phyloP scores from a whole-genome alignment of 495 filamentous ascomycete genomes.

The Aspergillus coremiiformis region DNA sequence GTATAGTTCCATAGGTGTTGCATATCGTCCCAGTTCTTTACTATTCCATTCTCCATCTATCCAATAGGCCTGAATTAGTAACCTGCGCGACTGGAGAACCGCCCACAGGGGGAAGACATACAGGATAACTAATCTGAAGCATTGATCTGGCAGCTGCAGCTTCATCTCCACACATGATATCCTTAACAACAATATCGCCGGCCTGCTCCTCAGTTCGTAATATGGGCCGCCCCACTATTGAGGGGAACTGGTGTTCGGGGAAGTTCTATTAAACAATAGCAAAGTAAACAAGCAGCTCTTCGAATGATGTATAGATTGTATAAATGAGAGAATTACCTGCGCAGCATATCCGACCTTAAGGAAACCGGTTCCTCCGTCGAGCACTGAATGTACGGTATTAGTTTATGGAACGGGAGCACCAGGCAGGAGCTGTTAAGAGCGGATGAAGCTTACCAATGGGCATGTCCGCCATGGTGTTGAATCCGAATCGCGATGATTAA shows the following conservation, averaged over 20 bases:
- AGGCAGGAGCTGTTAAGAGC: constrained; percentile 7
- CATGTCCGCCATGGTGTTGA: constrained; percentile 56
- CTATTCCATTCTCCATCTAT: constrained; percentile 98
- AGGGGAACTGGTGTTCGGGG: constrained; percentile 95
- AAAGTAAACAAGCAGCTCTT: constrained; percentile 6
- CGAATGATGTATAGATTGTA: constrained; percentile 3
- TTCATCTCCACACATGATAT: constrained; percentile 99
- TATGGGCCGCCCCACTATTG: constrained; percentile 96
- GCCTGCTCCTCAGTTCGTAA: constrained; percentile 86
- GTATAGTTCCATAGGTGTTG: constrained; percentile 99
- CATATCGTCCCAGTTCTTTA: constrained; percentile 99
- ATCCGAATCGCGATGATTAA: not conserved
- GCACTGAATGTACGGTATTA: constrained; percentile 52
- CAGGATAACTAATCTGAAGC: constrained; percentile 95
- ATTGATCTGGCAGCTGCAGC: constrained; percentile 90
- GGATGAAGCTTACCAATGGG: constrained; percentile 53
- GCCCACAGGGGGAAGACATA: constrained; percentile 31
- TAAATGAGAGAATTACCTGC: constrained; percentile 46
- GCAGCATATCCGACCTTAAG: constrained; percentile 98
- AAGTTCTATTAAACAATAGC: constrained; percentile 61
- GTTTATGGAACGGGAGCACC: constrained; percentile 11
- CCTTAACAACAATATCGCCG: constrained; percentile 80
- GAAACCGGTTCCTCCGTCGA: constrained; percentile 99
- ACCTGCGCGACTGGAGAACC: constrained; percentile 6
- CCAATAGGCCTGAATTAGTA: constrained; percentile 17